Evolutionary conservation across 345 rosid species (phyloP).

Genomic region (Cardamine resedifolia): DNA sequence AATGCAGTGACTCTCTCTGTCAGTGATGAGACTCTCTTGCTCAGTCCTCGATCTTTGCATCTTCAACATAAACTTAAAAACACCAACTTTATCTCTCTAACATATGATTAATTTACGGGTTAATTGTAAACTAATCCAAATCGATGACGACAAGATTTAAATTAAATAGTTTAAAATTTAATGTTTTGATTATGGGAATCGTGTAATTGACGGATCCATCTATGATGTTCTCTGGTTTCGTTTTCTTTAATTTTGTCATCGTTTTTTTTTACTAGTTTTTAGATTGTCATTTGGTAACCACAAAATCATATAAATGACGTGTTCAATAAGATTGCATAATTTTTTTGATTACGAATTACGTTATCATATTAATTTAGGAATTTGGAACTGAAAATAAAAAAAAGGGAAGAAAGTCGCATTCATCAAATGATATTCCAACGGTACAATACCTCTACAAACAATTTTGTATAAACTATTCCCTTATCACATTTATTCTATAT

Average conservation of each 20-base stretch:
- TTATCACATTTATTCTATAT: background rate
- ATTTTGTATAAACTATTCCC: background rate
- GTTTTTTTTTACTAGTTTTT: background rate
- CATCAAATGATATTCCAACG: constrained; percentile 4
- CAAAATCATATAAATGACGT: constrained; percentile 13
- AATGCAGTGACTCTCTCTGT: constrained; percentile 20
- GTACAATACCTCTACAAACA: constrained; percentile 1
- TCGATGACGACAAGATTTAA: constrained; percentile 29
- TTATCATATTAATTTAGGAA: background rate
- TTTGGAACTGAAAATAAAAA: background rate
- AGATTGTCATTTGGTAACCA: constrained; percentile 21
- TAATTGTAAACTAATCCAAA: constrained; percentile 34
- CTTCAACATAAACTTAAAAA: constrained; percentile 37
- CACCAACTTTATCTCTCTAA: constrained; percentile 23
- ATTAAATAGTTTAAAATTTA: constrained; percentile 18
- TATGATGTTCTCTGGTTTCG: constrained; percentile 26
- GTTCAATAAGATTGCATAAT: background rate
- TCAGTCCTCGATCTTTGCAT: constrained; percentile 23
- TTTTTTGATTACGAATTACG: background rate
- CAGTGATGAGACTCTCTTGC: constrained; percentile 20
- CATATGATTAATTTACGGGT: constrained; percentile 27
- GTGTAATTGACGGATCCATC: constrained; percentile 53
- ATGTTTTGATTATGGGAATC: constrained; percentile 36
- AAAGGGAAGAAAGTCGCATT: background rate
- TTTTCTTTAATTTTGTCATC: background rate